Evolutionary conservation across 2,329 filamentous ascomycete genomes (phyloP).

Genomic region (Chrysoporthe austroafricana): DNA sequence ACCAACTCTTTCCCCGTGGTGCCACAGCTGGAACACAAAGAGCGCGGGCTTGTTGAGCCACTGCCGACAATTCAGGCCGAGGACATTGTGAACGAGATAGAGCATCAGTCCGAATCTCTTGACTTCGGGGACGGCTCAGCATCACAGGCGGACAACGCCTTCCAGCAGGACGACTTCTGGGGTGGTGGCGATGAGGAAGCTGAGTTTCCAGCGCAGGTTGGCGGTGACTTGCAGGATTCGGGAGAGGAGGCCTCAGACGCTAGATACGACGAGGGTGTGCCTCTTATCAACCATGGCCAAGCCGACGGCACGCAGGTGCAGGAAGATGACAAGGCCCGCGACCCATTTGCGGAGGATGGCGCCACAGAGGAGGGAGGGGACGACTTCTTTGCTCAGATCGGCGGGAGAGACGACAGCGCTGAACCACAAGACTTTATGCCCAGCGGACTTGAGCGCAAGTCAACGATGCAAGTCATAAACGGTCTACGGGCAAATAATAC

Average conservation of each 20-base stretch:
- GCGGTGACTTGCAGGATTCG: constrained; percentile 46
- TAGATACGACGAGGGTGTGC: constrained; percentile 72
- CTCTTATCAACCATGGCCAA: constrained; percentile 55
- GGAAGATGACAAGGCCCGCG: constrained; percentile 24
- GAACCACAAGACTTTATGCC: constrained; percentile 33
- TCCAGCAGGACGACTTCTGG: constrained; percentile 27
- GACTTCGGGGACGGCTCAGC: constrained; percentile 40
- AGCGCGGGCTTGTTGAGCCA: constrained; percentile 42
- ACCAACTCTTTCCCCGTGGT: constrained; percentile 68
- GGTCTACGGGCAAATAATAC: constrained; percentile 46
- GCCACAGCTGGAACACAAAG: constrained; percentile 44
- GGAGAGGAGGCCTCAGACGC: constrained; percentile 54
- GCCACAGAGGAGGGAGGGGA: constrained; percentile 48
- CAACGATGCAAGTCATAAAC: constrained; percentile 68
- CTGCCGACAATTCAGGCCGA: constrained; percentile 56
- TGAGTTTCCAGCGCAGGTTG: constrained; percentile 40
- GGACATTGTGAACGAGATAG: constrained; percentile 57
- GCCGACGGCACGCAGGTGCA: constrained; percentile 33
- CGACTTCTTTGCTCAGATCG: constrained; percentile 65
- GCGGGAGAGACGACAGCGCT: constrained; percentile 36
- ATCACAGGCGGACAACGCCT: constrained; percentile 21
- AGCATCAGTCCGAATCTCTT: constrained; percentile 50
- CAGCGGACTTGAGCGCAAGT: constrained; percentile 64
- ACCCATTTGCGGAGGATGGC: constrained; percentile 48
- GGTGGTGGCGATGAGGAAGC: constrained; percentile 30